Evolutionary conservation across 179 eudicot species (phyloP), one percentile per base, ranked within the genome.

Genomic region (Spergularia azorica): DNA sequence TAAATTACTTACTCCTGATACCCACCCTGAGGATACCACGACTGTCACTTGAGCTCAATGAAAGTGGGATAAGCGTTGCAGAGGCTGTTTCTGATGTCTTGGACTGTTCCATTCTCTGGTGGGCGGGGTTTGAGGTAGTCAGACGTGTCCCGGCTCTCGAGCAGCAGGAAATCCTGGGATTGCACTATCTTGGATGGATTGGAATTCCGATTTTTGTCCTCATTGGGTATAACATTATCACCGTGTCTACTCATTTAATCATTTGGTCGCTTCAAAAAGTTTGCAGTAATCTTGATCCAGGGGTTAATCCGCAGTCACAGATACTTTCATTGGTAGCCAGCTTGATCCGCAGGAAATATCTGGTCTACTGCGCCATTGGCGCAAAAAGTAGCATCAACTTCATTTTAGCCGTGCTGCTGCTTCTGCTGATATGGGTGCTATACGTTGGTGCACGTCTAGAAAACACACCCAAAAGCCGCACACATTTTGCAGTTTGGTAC

Each of bases 181-280:
- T 73, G 4, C 21, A 32, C 14, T 18, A 58, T 50, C 14, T 6
- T 2, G 20, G 5, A 11, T 73, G 76, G 76, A 61, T 73, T 5
- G 43, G 26, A 67, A 67, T 73, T 60, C 61, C 59, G 5, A 3
- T 73, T 26, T 55, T 61, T 4, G 43, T 62, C 18, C 21, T 73
- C 17, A 48, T 73, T 21, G 76, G 76, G 14, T 73, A 61, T 21
- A 73, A 73, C 20, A 12, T 46, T 14, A 73, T 73, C 7, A 62
- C 21, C 14, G 2, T 73, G 58, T 46, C 63, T 48, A 61, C 43
- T 26, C 68, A 26, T 26, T 0, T 13, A 2, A 2, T 46, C 4
- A 43, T 61, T 3, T 13, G 63, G 15, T 14, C 43, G 46, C 46
- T 41, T 41, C 46, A 41, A 41, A 41, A 41, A 41, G 46, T 41